These are phyloP conservation scores for Starmerella floricola DNA, from an alignment of 805 yeast species.

Conservation along the genomic window DNA sequence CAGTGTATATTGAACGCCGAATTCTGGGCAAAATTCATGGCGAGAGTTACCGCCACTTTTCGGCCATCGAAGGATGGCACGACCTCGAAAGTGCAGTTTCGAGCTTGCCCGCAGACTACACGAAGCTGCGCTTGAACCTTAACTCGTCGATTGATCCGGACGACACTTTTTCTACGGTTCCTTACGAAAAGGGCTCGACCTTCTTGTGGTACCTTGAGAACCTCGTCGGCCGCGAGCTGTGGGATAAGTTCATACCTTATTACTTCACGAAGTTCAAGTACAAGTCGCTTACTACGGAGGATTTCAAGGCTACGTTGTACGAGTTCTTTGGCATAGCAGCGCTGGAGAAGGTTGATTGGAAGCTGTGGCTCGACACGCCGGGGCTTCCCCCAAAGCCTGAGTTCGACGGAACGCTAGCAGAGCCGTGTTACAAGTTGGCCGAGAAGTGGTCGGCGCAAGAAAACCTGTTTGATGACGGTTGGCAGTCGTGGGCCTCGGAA, in stretches of 20 bases:
- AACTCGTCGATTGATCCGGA: slow-evolving; percentile 65
- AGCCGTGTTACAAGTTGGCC: slow-evolving; percentile 55
- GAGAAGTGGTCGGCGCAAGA: slow-evolving; percentile 47
- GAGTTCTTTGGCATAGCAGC: slow-evolving; percentile 42
- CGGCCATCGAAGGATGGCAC: slow-evolving; percentile 81
- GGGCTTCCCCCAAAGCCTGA: slow-evolving; percentile 84
- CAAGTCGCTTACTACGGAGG: slow-evolving; percentile 65
- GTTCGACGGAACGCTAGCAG: slow-evolving; percentile 69
- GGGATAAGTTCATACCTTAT: slow-evolving; percentile 68
- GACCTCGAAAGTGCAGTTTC: slow-evolving; percentile 54
- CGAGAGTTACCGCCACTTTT: slow-evolving; percentile 62
- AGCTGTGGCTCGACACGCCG: slow-evolving; percentile 65
- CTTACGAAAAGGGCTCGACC: slow-evolving; percentile 84
- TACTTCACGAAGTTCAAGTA: slow-evolving; percentile 62
- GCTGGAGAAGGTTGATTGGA: slow-evolving; percentile 73
- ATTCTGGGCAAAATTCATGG: slow-evolving; percentile 71
- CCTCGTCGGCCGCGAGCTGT: slow-evolving; percentile 44
- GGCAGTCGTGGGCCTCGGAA: slow-evolving; percentile 31
- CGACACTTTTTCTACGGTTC: slow-evolving; percentile 76
- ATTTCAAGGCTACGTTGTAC: slow-evolving; percentile 64
- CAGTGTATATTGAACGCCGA: slow-evolving; percentile 79
- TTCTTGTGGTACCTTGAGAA: slow-evolving; percentile 64
- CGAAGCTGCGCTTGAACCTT: slow-evolving; percentile 51
- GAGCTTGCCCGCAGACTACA: slow-evolving; percentile 35
- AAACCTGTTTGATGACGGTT: slow-evolving; percentile 14